phyloP scores from a whole-genome alignment of 352 stramenopile species.

The Phytophthora syringae region DNA sequence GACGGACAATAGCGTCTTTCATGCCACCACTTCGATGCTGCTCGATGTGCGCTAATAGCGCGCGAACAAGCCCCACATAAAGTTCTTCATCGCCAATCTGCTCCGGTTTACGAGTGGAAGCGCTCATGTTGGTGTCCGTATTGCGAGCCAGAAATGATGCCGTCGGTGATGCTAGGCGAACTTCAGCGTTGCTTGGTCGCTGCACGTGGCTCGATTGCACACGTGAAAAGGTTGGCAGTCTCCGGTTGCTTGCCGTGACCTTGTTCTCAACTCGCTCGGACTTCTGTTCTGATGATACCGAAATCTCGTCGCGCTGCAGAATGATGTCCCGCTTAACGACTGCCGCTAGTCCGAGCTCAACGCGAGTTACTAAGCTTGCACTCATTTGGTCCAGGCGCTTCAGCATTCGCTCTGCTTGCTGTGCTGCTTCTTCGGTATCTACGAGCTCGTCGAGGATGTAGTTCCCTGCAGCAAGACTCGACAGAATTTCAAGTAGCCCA shows the following conservation, averaged over 20 bases:
- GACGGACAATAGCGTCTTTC: slow-evolving; percentile 13
- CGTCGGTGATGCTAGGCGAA: slow-evolving; percentile 32
- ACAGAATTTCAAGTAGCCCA: slow-evolving; percentile 40
- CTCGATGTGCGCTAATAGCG: slow-evolving; percentile 22
- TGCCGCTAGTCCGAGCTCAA: slow-evolving; percentile 41
- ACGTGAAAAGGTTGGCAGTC: slow-evolving; percentile 27
- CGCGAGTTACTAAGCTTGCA: slow-evolving; percentile 22
- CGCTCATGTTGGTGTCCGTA: not conserved
- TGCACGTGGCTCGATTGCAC: slow-evolving; percentile 22
- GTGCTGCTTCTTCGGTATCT: slow-evolving; percentile 32
- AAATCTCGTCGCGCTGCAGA: slow-evolving; percentile 20
- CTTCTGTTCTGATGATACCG: slow-evolving; percentile 3
- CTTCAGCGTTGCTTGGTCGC: slow-evolving; percentile 25
- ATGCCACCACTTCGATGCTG: slow-evolving; percentile 8
- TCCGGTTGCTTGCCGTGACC: slow-evolving; percentile 17
- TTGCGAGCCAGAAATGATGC: slow-evolving; percentile 16
- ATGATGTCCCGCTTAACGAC: slow-evolving; percentile 23
- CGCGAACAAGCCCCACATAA: slow-evolving; percentile 12
- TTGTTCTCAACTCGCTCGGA: slow-evolving; percentile 14
- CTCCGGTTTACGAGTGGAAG: not conserved
- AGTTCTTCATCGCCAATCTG: slow-evolving; percentile 4
- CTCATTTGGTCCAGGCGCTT: slow-evolving; percentile 37
- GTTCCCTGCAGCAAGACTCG: slow-evolving; percentile 29
- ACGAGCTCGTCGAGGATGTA: slow-evolving; percentile 49
- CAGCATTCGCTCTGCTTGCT: slow-evolving; percentile 24